phyloP scores from a whole-genome alignment of 1,139 yeast genomes.

The Candida albicans region DNA sequence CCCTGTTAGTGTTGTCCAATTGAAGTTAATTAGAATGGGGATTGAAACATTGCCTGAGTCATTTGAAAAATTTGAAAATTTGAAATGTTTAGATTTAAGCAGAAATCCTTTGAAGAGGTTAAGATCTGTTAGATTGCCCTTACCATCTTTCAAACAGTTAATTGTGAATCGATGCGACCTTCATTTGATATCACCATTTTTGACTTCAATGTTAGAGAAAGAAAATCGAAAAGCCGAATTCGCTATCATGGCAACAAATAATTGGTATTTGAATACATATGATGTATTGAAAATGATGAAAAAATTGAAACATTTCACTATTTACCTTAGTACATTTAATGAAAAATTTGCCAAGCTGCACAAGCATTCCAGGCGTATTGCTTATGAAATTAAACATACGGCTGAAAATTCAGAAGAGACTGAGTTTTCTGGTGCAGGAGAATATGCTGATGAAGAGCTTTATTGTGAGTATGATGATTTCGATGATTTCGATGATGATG shows the following conservation, averaged over 20 bases:
- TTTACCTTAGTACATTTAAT: neutral
- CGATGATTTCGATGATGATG: neutral
- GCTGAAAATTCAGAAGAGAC: too few relatives aligned
- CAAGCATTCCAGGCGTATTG: neutral
- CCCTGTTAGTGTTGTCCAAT: neutral
- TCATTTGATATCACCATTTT: neutral
- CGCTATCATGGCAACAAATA: neutral
- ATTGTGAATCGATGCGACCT: neutral
- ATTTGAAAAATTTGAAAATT: neutral
- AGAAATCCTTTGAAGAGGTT: neutral
- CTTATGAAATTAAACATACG: neutral
- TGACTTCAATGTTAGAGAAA: neutral
- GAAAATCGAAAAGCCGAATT: neutral
- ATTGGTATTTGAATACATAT: neutral
- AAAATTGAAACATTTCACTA: neutral
- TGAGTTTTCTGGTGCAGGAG: neutral
- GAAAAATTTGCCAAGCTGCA: neutral
- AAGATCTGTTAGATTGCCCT: neutral
- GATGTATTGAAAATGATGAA: neutral
- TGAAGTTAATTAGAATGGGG: neutral
- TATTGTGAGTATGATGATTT: too few relatives aligned
- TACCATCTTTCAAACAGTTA: neutral
- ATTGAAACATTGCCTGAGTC: neutral
- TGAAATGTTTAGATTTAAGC: neutral
- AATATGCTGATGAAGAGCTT: neutral